Base-by-base conservation (phyloP, 2,329 filamentous ascomycete genomes). In the Trichophyton benhamiae region DNA sequence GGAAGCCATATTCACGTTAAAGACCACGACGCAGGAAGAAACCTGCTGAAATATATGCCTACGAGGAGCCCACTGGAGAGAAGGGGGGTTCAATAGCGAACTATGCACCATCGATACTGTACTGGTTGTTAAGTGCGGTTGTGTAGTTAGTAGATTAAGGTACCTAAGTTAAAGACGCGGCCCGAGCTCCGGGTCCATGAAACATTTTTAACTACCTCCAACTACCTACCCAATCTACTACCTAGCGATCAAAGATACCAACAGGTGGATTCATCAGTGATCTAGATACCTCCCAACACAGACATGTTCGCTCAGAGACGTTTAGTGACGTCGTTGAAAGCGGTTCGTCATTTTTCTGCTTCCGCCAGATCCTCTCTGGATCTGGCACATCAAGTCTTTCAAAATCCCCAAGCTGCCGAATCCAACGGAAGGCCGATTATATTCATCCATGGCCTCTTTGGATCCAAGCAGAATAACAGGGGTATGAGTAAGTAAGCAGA, bases 401-500 rank as follows among this genome's bases (percentile, higher is more conserved):
- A 60, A 15, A 52, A 55, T 2, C 58, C 36, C n/a, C 38, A 36
- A 15, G 1, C 63, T 7, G 42, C 52, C 22, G 13, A 7, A 33
- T 4, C 49, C 49, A 61, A 41, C 20, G 48, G 38, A n/a, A 53
- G 42, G 9, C 63, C 91, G 1, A 88, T 96, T 64, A 76, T 96
- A 62, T 87, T 96, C 66, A 83, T 96, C 68, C 91, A 96, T 72
- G 91, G 91, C 1, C 80, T 96, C 11, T 96, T 96, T 69, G 91
- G 91, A 25, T 95, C 89, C 58, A 95, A 94, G 59, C 66, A 89
- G 78, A 96, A 96, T 74, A 95, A 96, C 72, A 80, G 90, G 74
- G 87, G 82, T 69, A 91, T 96, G 66, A 95, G 90, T 87, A 95
- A 90, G 91, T 95, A 79, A 75, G 86, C 27, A 60, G 17, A 27